Evolutionary conservation across 768 basidiomycete species (phyloP), one percentile per base, ranked within the genome.

Genomic region (Pulveroboletus sp.): DNA sequence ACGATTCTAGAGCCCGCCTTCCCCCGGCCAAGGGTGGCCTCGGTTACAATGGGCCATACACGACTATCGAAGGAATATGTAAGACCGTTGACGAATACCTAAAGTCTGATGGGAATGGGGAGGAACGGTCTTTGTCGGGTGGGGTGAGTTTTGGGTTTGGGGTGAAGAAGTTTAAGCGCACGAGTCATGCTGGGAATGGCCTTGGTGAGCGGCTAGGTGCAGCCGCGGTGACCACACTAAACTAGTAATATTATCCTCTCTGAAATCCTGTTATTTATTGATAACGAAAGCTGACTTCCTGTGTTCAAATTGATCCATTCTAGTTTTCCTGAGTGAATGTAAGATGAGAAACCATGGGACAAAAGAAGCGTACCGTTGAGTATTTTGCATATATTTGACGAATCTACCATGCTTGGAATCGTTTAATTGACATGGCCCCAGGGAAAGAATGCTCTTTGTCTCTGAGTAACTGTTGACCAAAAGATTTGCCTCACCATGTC

Each of bases 1-100:
- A 85, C 39, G 83, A 85, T 58, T 79, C 80, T n/a, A 75, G 81
- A 34, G 83, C 84, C 21, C 72, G 82, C 4, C 61, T 80, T 34
- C 55, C 77, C 5, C 77, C 81, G 0, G 62, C 67, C 39, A 68
- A 81, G 48, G 84, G 84, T 5, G 84, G 84, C 2, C 69, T 86
- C n/a, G 83, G 82, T 23, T 86, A 84, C 58, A 59, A 64, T 27
- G 81, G 82, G 10, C 65, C 70, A 1, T 85, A 80, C 72, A 83
- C 76, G 4, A 82, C 81, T 10, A 46, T 80, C 12, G 72, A 82
- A 55, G 84, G 76, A 1, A 46, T 84, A n/a, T 73, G 78, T 56
- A 79, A 77, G 59, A 82, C 83, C 1, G 71, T 68, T 14, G 72
- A 74, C 17, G 81, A 80, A 50, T 69, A 79, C 44, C 39, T 62